Conservation (phyloP, 2,329 filamentous ascomycete genomes). For the Trichoderma oligosporum region DNA sequence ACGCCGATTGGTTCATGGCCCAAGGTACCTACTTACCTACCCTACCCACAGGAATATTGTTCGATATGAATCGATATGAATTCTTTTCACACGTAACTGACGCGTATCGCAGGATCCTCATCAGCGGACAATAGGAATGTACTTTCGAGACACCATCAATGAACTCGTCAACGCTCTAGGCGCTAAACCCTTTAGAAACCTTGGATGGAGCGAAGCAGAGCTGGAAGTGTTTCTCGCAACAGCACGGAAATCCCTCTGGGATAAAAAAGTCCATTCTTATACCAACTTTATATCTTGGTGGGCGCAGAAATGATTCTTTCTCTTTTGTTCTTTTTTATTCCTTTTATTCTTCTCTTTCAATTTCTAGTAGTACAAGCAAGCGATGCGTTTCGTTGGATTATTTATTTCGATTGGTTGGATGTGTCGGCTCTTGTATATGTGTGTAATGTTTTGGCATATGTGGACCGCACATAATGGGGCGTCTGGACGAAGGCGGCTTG, state of each 20-base stretch:
- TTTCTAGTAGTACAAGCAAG: not conserved
- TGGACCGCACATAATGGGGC: not conserved
- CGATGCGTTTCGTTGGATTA: not conserved
- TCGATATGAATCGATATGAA: not conserved
- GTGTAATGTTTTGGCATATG: too few species aligned
- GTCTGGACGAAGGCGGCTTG: too few species aligned
- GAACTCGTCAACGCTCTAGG: slow-evolving; percentile 38
- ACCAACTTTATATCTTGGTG: slow-evolving; percentile 37
- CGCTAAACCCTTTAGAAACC: slow-evolving; percentile 33
- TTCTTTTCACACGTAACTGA: too few species aligned
- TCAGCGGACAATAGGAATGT: slow-evolving; percentile 35
- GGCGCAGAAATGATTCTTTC: slow-evolving; percentile 32
- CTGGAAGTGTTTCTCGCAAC: slow-evolving; percentile 29
- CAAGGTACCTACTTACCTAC: slow-evolving; percentile 14
- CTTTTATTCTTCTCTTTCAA: too few species aligned
- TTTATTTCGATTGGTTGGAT: not conserved
- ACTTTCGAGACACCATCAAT: slow-evolving; percentile 37
- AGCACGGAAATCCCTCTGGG: slow-evolving; percentile 27
- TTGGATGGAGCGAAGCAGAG: slow-evolving; percentile 29
- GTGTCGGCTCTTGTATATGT: too few species aligned
- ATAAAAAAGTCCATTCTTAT: slow-evolving; percentile 33
- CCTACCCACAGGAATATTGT: not conserved
- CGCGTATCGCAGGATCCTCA: slow-evolving; percentile 25
- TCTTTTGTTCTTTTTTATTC: too few species aligned
- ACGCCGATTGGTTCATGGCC: slow-evolving; percentile 40